A percentile compares a stretch with the other conserved stretches of the same genome.
phyloP scores from a whole-genome alignment of 2,329 filamentous ascomycete species.

The Penicillium sp. region DNA sequence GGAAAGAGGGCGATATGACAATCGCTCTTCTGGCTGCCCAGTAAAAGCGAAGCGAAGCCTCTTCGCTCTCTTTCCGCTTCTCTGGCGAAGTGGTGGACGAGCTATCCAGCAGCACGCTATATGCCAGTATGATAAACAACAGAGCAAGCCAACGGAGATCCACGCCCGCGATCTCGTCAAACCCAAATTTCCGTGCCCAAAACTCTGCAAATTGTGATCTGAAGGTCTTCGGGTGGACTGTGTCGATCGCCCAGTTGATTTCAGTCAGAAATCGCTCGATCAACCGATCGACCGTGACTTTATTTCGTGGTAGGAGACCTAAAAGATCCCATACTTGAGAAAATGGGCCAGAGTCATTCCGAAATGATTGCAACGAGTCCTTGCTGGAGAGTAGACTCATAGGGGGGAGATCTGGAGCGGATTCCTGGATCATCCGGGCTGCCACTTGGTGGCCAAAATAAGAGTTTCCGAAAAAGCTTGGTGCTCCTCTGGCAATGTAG shows the following conservation, averaged over 20 bases:
- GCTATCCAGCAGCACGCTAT: slow-evolving; percentile 40
- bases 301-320: slow-evolving; percentile 41
- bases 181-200: slow-evolving; percentile 43
- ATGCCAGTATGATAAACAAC: slow-evolving; percentile 45
- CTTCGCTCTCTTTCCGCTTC: slow-evolving; percentile 38
- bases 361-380: slow-evolving; percentile 21
- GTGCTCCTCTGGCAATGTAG: slow-evolving; percentile 32
- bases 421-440: slow-evolving; percentile 34
- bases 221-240: slow-evolving; percentile 39
- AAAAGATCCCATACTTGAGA: slow-evolving; percentile 47
- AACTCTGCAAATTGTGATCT: slow-evolving; percentile 40
- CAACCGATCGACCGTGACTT: slow-evolving; percentile 39
- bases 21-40: slow-evolving; percentile 44
- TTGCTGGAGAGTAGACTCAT: slow-evolving; percentile 25
- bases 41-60: slow-evolving; percentile 44
- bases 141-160: slow-evolving; percentile 47
- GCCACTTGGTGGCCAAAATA: slow-evolving; percentile 38
- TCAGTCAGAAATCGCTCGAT: slow-evolving; percentile 38
- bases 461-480: slow-evolving; percentile 34
- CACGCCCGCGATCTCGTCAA: slow-evolving; percentile 42
- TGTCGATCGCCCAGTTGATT: slow-evolving; percentile 41
- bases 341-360: slow-evolving; percentile 30
- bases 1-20: slow-evolving; percentile 46
- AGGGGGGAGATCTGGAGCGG: slow-evolving; percentile 23
- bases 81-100: slow-evolving; percentile 34